A percentile compares a stretch with the other conserved stretches of the same genome.
phyloP scores from a whole-genome alignment of 2,329 filamentous ascomycete species.

The Diaporthe sp. region DNA sequence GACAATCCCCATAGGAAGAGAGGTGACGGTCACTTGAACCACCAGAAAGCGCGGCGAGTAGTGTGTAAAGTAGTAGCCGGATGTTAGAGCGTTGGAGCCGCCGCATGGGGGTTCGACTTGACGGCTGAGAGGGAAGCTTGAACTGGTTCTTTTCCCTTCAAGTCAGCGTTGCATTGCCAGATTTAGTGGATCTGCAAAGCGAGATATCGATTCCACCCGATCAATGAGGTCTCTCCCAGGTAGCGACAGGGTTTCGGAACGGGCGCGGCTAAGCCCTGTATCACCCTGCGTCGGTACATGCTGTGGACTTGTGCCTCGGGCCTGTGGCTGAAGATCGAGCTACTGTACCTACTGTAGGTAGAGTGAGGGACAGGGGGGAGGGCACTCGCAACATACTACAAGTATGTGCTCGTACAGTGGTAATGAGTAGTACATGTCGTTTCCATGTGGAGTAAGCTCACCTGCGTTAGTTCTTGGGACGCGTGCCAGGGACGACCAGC shows the following conservation, averaged over 20 bases:
- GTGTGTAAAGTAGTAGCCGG: conserved; percentile 9
- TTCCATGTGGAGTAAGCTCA: conserved; percentile 28
- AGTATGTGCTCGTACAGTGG: background rate
- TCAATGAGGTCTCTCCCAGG: background rate
- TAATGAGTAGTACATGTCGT: conserved; percentile 4
- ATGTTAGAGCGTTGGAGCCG: conserved; percentile 19
- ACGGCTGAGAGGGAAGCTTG: conserved; percentile 26
- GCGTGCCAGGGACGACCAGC: background rate
- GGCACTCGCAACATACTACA: background rate
- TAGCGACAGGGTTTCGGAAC: background rate
- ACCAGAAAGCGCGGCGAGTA: background rate
- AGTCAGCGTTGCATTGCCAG: conserved; percentile 22
- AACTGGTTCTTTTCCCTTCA: background rate
- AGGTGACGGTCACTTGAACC: conserved; percentile 7
- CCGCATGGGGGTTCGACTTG: conserved; percentile 26
- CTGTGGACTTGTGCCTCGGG: background rate
- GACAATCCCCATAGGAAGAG: background rate
- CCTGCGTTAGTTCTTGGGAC: background rate
- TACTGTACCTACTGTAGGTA: background rate
- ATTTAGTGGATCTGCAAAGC: conserved; percentile 31
- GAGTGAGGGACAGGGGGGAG: background rate
- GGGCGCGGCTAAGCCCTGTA: background rate
- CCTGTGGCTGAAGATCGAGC: conserved; percentile 28
- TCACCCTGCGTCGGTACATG: background rate
- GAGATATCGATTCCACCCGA: conserved; percentile 30